A percentile compares a stretch with the other conserved stretches of the same genome.
Conservation (phyloP, 345 rosid species). For the Hevea brasiliensis region DNA sequence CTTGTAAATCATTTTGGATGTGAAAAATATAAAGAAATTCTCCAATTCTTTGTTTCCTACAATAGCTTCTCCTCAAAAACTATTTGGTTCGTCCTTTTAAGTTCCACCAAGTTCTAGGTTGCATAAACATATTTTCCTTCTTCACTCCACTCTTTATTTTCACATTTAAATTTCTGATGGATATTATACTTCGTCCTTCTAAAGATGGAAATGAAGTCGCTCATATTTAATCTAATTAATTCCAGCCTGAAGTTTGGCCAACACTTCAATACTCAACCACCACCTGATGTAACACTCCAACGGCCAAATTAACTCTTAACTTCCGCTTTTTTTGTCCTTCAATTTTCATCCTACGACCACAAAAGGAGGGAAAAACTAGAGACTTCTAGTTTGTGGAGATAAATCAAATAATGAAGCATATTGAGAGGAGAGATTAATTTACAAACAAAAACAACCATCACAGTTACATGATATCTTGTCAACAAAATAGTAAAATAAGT, state of each 20-base stretch:
- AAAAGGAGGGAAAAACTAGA: background rate
- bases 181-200: background rate
- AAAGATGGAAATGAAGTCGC: background rate
- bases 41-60: too few species aligned
- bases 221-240: background rate
- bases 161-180: background rate
- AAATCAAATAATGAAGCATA: background rate
- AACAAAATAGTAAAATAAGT: background rate
- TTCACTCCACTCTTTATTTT: background rate
- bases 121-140: too few species aligned
- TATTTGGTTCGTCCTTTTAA: too few species aligned
- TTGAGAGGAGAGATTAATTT: background rate
- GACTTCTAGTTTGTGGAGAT: background rate
- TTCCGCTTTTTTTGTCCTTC: background rate
- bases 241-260: background rate
- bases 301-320: background rate
- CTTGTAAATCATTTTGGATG: too few species aligned
- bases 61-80: too few species aligned
- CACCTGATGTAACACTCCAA: background rate
- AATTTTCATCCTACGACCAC: background rate
- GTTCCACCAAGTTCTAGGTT: too few species aligned
- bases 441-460: background rate
- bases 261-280: background rate
- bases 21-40: too few species aligned
- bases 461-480: slow-evolving; percentile 9